Base-by-base conservation (phyloP, 1,139 yeast genomes). In the Yamadazyma dendronema region DNA sequence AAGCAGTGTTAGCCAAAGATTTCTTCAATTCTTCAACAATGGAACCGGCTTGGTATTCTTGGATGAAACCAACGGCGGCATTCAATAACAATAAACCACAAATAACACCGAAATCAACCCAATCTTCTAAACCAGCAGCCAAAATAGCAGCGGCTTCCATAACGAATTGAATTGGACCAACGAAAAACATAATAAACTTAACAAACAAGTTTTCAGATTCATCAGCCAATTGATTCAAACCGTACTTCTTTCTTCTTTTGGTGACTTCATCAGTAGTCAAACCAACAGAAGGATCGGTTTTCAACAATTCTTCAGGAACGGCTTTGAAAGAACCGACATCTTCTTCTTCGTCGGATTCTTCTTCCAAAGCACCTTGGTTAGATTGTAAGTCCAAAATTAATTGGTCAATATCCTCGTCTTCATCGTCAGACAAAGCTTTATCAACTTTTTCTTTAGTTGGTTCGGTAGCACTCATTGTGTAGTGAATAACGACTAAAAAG, bases 71-170 rank as follows among this genome's bases (percentile, higher is more conserved):
- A 65, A 90, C 97, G 56, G 74, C 72, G 51, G 97, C 97, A 72
- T 90, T 90, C 66, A 90, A 81, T 66, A 84, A 59, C 56, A 90
- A 77, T 58, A 90, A 74, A 67, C 85, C 97, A 69, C 88, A 81
- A 62, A 90, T 89, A 66, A 90, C 97, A 80, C 97, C 97, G 76
- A 89, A 89, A 79, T 89, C 97, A 62, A 90, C 96, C 97, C 97
- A 90, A 74, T 89, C 97, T 73, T 88, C 94, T 60, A 90, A 79
- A 84, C 97, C 97, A 51, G 96, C 96, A 57, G 97, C 97, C 67
- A 90, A 78, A 48, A 89, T 79, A 57, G 97, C 97, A 59, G 97
- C 97, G 63, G 95, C 89, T 74, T 89, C 97, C 97, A 90, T 90
- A 65, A 90, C 97, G 82, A 90, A 90, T 76, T 90, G 97, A 67